Evolutionary conservation across 2,329 filamentous ascomycete species (phyloP).

Genomic region (Karstenula rhodostoma): DNA sequence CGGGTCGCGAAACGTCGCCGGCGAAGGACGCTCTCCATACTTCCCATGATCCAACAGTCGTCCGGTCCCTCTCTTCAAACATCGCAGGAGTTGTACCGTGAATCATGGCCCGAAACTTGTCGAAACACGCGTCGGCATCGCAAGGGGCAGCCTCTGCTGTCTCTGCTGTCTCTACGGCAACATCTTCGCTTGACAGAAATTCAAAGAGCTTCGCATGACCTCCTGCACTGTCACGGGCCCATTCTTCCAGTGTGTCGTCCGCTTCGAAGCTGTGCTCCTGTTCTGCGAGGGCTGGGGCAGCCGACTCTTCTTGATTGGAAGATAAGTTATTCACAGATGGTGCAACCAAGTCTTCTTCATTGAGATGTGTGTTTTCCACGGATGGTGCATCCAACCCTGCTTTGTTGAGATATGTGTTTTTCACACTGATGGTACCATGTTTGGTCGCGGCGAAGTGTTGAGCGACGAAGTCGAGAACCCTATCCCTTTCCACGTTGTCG

Average conservation of each 20-base stretch:
- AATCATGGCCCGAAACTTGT: conserved; percentile 13
- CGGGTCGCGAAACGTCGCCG: background rate
- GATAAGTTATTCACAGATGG: too few relatives aligned
- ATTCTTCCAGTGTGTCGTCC: background rate
- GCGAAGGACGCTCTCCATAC: background rate
- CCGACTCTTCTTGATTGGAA: background rate
- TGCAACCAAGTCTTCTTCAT: too few relatives aligned
- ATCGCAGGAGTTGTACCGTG: background rate
- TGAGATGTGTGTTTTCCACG: too few relatives aligned
- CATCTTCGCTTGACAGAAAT: background rate
- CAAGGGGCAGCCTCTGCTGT: background rate
- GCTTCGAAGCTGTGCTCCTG: background rate
- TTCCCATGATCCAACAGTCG: background rate
- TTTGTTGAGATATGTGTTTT: background rate
- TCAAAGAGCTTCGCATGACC: background rate
- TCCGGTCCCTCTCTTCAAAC: conserved; percentile 3
- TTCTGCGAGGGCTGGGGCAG: background rate
- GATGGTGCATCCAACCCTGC: too few relatives aligned
- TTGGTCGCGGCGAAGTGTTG: background rate
- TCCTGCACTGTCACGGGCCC: background rate
- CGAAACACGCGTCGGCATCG: conserved; percentile 18
- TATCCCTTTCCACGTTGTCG: too few relatives aligned
- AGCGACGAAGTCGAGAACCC: background rate
- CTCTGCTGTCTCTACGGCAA: background rate
- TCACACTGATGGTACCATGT: background rate